Percentiles rank a stretch among this genome's conserved stretches.
phyloP scores from a whole-genome alignment of 768 basidiomycete genomes.

The Serendipita sp. region DNA sequence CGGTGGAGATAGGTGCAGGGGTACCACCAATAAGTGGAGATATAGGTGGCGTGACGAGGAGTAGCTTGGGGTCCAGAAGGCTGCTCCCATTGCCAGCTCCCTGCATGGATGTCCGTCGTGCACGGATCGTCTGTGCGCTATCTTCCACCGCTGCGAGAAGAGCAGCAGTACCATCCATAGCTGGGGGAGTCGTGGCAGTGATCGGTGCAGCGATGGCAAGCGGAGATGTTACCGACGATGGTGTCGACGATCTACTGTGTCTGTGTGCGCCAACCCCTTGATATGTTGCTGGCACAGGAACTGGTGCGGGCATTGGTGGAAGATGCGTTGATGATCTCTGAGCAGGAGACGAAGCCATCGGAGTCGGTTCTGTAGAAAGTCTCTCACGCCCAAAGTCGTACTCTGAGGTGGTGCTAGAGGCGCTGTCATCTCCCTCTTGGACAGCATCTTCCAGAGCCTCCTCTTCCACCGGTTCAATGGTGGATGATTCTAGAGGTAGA shows the following conservation, averaged over 20 bases:
- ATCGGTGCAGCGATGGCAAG: slow-evolving; percentile 74
- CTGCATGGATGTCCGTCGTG: slow-evolving; percentile 49
- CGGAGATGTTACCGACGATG: slow-evolving; percentile 77
- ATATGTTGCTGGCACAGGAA: slow-evolving; percentile 5
- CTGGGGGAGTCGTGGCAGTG: slow-evolving; percentile 39
- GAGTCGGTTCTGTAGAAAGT: slow-evolving; percentile 46
- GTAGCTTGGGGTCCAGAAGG: slow-evolving; percentile 34
- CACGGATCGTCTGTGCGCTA: slow-evolving; percentile 31
- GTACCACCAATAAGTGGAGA: slow-evolving; percentile 29
- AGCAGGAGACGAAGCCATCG: slow-evolving; percentile 34
- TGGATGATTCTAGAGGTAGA: slow-evolving; percentile 17
- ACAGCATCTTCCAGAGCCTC: slow-evolving; percentile 11
- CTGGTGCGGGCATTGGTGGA: slow-evolving; percentile 9
- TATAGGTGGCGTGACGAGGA: slow-evolving; percentile 56
- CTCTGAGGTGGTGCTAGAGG: slow-evolving; percentile 49
- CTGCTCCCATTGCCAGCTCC: slow-evolving; percentile 16
- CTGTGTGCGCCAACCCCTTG: slow-evolving; percentile 27
- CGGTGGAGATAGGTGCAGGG: not conserved
- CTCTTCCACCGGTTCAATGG: slow-evolving; percentile 11
- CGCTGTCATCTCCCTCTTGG: slow-evolving; percentile 23
- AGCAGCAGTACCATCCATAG: not conserved
- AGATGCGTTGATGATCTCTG: slow-evolving; percentile 20
- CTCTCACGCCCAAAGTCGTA: slow-evolving; percentile 36
- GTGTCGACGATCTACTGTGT: slow-evolving; percentile 51
- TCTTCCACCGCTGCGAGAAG: slow-evolving; percentile 28